Evolutionary conservation across 73 alveolate genomes (phyloP), one percentile per base, ranked within the genome.

Genomic region (Paramecium octaurelia): DNA sequence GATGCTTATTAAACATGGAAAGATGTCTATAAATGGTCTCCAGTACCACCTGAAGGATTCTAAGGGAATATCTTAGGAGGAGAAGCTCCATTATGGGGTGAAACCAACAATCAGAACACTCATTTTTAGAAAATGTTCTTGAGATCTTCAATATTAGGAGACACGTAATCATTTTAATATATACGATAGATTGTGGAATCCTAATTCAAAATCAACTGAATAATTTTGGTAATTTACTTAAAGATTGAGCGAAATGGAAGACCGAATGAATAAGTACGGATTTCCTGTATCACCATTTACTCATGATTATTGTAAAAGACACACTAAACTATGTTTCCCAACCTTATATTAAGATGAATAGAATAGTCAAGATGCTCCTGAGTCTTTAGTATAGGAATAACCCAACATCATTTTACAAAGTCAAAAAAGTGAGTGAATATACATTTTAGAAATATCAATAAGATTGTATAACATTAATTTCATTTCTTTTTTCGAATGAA

Each of bases 21-120:
- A 70, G 90, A 70, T n/a, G 14, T 89, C 20, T 70, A 89, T 58
- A 70, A 77, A 48, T 89, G 86, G 92, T 34, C 59, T 16, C 94
- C 94, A n/a, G 23, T 12, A 40, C 69, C 88, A 27, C 58, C 91
- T 5, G 90, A 83, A 43, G 87, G 87, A 29, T 59, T 89, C 27
- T 23, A 89, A 34, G 94, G 94, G 12, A 58, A 71, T 5, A 27
- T 89, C 44, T 10, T 89, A 40, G 94, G 94, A 10, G 94, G 85
- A 7, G 94, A 89, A 71, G 43, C 92, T 44, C 59, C 92, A 11
- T 71, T 89, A 71, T 89, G 94, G 94, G 88, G 94, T 43, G 94
- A 89, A 89, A 89, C 88, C n/a, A 89, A 89, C 48, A 83, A 89
- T 69, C 42, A 89, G 27, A 36, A 11, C 11, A 89, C 94, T 21